Evolutionary conservation across 164 flowering plant genomes (phyloP), one percentile per base, ranked within the genome.

Genomic region (Dillenia suffruticosa): DNA sequence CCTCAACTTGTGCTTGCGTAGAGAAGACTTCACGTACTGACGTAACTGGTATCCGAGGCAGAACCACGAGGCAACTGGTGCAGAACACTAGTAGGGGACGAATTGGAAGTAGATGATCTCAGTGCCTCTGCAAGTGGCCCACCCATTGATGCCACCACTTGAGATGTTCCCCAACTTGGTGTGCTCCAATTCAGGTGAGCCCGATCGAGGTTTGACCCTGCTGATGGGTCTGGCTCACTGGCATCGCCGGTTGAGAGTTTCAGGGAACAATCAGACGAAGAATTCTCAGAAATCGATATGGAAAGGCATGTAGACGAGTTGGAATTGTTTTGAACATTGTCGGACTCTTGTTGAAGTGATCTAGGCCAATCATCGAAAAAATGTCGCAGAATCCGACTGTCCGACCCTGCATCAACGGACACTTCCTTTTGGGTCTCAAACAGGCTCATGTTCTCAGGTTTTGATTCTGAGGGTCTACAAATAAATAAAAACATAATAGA

Each of bases 301-400:
- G 89, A 76, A 24, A 90, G 83, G 68, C 70, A 54, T 12, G 84
- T 75, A 24, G 71, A 32, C 1, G 77, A 53, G 64, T 62, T 57
- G 0, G 65, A 58, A 54, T 61, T 72, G 64, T 53, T 65, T 14
- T 69, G 60, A 8, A 59, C 56, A 61, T 63, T 69, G 13, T 71
- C 77, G 7, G 81, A 47, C 44, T 81, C 80, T 47, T 77, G 40
- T 32, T 32, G 73, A 10, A 75, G 57, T 7, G 82, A 71, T 58
- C 88, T 68, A 0, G 97, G 97, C 90, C 90, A 85, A 56, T 87
- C 96, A 52, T 89, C 90, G 43, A 91, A 89, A 75, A 91, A 91
- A 62, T 59, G 92, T 46, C 92, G 68, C 14, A 91, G 79, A 9
- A 84, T 65, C 43, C 67, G 82, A 3, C 84, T 82, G 55, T 76